These are phyloP conservation scores for Wallacemonas sp. DNA, from an alignment of 208 protist genomes.

Conservation along the genomic window DNA sequence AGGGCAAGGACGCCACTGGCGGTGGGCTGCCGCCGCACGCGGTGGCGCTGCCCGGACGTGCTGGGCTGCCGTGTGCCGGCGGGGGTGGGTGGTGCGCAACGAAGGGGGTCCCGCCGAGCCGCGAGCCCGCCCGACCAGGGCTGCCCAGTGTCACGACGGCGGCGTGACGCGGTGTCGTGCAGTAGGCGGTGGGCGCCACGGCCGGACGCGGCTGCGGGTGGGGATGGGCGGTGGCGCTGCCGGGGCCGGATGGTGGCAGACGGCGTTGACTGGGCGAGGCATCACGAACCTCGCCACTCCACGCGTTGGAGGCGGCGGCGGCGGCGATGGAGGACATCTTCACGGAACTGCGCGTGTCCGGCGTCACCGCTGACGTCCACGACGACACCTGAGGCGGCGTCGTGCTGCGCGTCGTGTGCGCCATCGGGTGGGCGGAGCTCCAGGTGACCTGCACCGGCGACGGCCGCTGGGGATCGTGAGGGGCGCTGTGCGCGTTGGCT, in stretches of 20 bases:
- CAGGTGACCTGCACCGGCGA: too few relatives aligned
- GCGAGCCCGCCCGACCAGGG: too few relatives aligned
- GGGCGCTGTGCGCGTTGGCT: too few relatives aligned
- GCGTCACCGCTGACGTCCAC: too few relatives aligned
- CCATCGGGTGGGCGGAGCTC: too few relatives aligned
- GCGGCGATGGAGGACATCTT: constrained; percentile 1
- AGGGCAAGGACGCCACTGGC: too few relatives aligned
- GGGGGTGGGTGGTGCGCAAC: background rate
- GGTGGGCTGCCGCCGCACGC: too few relatives aligned
- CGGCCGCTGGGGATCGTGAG: too few relatives aligned
- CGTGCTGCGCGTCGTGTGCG: background rate
- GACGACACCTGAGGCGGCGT: background rate
- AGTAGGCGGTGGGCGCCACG: background rate
- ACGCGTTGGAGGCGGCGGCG: background rate
- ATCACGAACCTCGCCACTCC: too few relatives aligned
- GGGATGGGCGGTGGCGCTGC: background rate
- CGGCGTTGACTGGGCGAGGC: background rate
- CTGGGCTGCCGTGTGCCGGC: background rate
- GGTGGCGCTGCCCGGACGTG: background rate
- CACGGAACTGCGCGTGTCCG: too few relatives aligned
- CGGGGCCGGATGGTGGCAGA: background rate
- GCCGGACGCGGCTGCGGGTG: background rate
- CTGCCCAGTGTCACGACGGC: background rate
- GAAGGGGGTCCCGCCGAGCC: too few relatives aligned
- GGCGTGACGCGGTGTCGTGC: background rate